Conservation (phyloP, 179 eudicot species). For the Drosera spatulata region DNA sequence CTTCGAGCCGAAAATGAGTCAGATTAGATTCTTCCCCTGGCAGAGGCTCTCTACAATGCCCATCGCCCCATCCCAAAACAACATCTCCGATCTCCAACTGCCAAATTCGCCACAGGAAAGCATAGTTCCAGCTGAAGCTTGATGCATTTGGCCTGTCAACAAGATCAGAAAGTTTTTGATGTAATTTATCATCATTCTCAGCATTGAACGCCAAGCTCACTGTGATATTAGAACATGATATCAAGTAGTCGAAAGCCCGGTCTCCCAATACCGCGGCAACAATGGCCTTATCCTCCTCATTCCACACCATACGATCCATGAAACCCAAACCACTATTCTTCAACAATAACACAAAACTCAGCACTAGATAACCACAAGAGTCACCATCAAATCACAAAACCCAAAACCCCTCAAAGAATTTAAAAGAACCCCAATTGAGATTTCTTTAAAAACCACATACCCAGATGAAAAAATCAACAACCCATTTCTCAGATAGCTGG, state of each 20-base stretch:
- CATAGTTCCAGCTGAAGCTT: constrained; percentile 85
- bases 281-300: constrained; percentile 60
- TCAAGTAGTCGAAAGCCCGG: constrained; percentile 69
- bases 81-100: constrained; percentile 60
- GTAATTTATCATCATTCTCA: constrained; percentile 58
- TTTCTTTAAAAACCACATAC: not conserved
- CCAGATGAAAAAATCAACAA: not conserved
- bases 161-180: constrained; percentile 75
- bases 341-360: constrained; percentile 12
- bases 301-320: constrained; percentile 39
- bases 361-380: constrained; percentile 13
- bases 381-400: constrained; percentile 18
- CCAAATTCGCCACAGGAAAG: constrained; percentile 90
- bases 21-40: constrained; percentile 38
- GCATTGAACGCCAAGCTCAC: constrained; percentile 52
- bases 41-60: constrained; percentile 43
- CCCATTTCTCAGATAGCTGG: not conserved
- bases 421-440: constrained; percentile 27
- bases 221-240: constrained; percentile 46
- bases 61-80: constrained; percentile 77
- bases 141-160: constrained; percentile 52
- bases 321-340: constrained; percentile 15
- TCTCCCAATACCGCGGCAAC: constrained; percentile 70
- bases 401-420: constrained; percentile 30
- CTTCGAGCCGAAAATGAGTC: constrained; percentile 31